Percentiles rank a stretch among this genome's conserved stretches.
These are phyloP conservation scores for Trebouxiophyceae sp. DNA, from an alignment of 163 green algal genomes.

Conservation along the genomic window DNA sequence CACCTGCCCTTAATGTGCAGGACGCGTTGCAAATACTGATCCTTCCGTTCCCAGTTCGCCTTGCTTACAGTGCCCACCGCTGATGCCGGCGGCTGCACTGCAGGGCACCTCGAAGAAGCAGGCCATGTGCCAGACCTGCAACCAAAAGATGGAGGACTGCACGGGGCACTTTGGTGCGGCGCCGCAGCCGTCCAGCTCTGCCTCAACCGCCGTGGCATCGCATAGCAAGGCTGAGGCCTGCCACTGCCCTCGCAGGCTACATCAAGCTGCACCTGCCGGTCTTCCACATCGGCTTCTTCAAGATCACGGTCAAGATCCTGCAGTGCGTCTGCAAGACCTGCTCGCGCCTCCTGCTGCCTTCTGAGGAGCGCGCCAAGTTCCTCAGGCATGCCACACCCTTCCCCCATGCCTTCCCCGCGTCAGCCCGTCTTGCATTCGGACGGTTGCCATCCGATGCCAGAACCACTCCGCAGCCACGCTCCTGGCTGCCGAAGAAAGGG, in stretches of 20 bases:
- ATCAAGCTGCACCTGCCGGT: constrained; percentile 95
- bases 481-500: no score
- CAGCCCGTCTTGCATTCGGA: neutral
- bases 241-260: constrained; percentile 54
- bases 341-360: constrained; percentile 75
- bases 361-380: constrained; percentile 49
- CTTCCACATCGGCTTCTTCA: constrained; percentile 96
- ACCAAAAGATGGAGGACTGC: constrained; percentile 85
- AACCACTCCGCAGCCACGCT: no score
- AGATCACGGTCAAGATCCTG: constrained; percentile 77
- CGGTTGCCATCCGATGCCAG: neutral
- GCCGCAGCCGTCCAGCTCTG: neutral
- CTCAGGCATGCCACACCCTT: constrained; percentile 6
- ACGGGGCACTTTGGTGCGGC: constrained; percentile 86
- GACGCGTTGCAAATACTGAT: neutral
- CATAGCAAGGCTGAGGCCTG: neutral
- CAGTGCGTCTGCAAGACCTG: constrained; percentile 98
- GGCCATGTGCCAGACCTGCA: constrained; percentile 87
- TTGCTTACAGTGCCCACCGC: no score
- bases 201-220: neutral
- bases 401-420: neutral
- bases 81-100: no score
- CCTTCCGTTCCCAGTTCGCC: neutral
- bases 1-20: neutral
- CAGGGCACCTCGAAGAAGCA: constrained; percentile 75